A percentile compares a stretch with the other conserved stretches of the same genome.
Evolutionary conservation across 345 rosid genomes (phyloP).

Genomic region (Pistacia atlantica): DNA sequence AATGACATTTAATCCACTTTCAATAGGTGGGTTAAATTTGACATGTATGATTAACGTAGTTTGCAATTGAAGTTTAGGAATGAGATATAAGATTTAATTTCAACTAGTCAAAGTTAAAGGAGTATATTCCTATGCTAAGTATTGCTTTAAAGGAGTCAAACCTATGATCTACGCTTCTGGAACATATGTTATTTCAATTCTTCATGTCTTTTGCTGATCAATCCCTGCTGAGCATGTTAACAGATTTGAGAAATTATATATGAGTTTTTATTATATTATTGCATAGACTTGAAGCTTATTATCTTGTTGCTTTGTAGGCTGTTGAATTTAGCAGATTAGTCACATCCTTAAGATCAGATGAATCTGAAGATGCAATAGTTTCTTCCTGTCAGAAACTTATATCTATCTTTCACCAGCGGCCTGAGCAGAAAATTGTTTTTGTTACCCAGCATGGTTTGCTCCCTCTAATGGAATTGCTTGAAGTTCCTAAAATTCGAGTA

Average conservation of each 20-base stretch:
- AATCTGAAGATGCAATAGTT: constrained; percentile 88
- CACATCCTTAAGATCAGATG: constrained; percentile 77
- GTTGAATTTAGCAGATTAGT: constrained; percentile 90
- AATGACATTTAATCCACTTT: no score
- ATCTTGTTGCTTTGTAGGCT: constrained; percentile 57
- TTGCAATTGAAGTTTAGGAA: no score
- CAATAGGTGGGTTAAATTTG: no score
- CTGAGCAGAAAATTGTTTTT: constrained; percentile 84
- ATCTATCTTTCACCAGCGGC: constrained; percentile 79
- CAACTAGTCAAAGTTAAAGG: neutral
- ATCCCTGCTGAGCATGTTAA: neutral
- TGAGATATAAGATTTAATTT: no score
- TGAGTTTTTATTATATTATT: constrained; percentile 6
- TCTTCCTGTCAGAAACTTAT: constrained; percentile 85
- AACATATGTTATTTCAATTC: neutral
- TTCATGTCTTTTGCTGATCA: neutral
- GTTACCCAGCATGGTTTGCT: constrained; percentile 93
- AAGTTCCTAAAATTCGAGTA: constrained; percentile 83
- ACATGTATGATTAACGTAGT: no score
- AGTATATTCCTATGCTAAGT: neutral
- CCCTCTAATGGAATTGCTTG: constrained; percentile 87
- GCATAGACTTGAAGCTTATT: constrained; percentile 15
- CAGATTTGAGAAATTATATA: neutral
- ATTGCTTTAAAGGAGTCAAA: neutral
- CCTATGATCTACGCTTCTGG: neutral